A percentile compares a stretch with the other conserved stretches of the same genome.
Conservation (phyloP, 140 eudicot genomes). For the Senecio squalidus region DNA sequence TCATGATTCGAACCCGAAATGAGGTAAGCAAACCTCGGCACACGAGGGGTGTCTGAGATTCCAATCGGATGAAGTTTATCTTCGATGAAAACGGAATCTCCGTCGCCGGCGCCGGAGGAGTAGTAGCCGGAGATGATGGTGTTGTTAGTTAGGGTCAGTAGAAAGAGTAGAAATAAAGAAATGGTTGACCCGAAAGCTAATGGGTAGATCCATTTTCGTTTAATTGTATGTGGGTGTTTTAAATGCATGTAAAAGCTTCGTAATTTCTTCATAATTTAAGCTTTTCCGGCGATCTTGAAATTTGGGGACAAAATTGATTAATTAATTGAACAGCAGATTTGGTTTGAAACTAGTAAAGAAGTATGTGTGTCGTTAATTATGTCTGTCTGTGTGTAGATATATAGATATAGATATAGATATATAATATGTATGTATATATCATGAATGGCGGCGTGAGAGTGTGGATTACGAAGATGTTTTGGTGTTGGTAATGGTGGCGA, state of each 20-base stretch:
- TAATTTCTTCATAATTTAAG: slow-evolving; percentile 53
- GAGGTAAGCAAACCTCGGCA: slow-evolving; percentile 71
- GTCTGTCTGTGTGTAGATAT: background rate
- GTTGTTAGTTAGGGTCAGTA: slow-evolving; percentile 59
- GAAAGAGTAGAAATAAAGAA: slow-evolving; percentile 49
- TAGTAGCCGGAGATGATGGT: slow-evolving; percentile 38
- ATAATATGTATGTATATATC: too few species aligned
- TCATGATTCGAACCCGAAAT: slow-evolving; percentile 86
- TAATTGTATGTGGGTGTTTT: slow-evolving; percentile 46
- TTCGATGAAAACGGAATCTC: slow-evolving; percentile 52
- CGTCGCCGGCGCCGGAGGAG: slow-evolving; percentile 6
- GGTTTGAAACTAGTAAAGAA: slow-evolving; percentile 5
- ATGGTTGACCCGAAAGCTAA: slow-evolving; percentile 61
- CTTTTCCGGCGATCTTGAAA: slow-evolving; percentile 11
- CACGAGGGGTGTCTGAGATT: slow-evolving; percentile 31
- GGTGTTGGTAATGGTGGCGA: background rate
- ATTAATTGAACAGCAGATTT: too few species aligned
- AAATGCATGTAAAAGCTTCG: slow-evolving; percentile 49
- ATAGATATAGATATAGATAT: too few species aligned
- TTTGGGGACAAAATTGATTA: too few species aligned
- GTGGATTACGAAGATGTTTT: slow-evolving; percentile 16
- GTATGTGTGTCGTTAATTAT: background rate
- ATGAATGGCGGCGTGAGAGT: slow-evolving; percentile 27
- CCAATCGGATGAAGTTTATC: slow-evolving; percentile 50
- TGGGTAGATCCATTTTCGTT: slow-evolving; percentile 88